Evolutionary conservation across 2,329 filamentous ascomycete species (phyloP).

Genomic region (Knufia fluminis): DNA sequence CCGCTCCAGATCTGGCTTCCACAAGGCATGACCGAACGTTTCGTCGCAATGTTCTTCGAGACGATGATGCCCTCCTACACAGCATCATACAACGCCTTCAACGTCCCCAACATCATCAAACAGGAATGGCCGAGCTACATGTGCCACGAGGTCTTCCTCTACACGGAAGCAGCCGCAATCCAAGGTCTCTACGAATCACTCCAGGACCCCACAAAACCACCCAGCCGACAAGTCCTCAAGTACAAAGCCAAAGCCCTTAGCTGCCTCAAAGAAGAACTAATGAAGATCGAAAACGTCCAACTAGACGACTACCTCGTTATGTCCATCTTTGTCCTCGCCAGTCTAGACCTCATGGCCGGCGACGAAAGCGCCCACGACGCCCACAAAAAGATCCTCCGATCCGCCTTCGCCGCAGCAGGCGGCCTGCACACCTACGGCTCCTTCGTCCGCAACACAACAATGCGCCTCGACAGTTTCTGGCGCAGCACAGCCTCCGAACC

Average conservation of each 20-base stretch:
- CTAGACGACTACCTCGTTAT: slow-evolving; percentile 6
- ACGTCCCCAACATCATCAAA: slow-evolving; percentile 4
- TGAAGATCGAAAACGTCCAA: slow-evolving; percentile 1
- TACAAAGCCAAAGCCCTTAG: slow-evolving; percentile 1
- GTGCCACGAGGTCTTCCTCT: slow-evolving; percentile 6
- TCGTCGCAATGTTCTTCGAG: slow-evolving; percentile 5
- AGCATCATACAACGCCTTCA: slow-evolving; percentile 5
- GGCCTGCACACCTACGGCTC: slow-evolving; percentile 20
- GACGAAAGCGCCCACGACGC: slow-evolving; percentile 4
- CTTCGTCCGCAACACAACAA: slow-evolving; percentile 6
- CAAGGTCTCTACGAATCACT: slow-evolving; percentile 6
- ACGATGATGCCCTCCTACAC: slow-evolving; percentile 6
- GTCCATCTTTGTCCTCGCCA: slow-evolving; percentile 3
- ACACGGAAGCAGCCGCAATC: slow-evolving; percentile 5
- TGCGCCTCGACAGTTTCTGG: slow-evolving; percentile 7
- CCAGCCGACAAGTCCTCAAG: background rate
- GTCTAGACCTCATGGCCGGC: slow-evolving; percentile 1
- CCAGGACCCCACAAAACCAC: background rate
- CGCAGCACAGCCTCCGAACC: slow-evolving; percentile 3
- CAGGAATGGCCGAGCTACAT: slow-evolving; percentile 5
- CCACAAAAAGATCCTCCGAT: slow-evolving; percentile 2
- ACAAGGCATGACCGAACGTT: slow-evolving; percentile 1
- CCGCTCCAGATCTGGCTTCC: slow-evolving; percentile 5
- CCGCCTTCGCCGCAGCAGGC: slow-evolving; percentile 14
- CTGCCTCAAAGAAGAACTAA: slow-evolving; percentile 3